A percentile compares a stretch with the other conserved stretches of the same genome.
Conservation (phyloP, 441 rosid species). For the Erysimum pusillum region DNA sequence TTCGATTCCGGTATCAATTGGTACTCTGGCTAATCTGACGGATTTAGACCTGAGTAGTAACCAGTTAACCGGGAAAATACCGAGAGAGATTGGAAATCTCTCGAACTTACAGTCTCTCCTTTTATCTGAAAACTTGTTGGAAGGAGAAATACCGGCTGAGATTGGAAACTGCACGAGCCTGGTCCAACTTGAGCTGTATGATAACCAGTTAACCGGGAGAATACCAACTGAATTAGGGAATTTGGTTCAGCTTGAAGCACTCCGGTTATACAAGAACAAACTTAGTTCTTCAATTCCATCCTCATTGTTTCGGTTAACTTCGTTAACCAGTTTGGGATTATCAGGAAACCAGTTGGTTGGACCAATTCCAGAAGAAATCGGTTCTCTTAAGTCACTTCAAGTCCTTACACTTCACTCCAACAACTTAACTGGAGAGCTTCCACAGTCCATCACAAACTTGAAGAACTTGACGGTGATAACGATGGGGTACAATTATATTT, state of each 20-base stretch:
- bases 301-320: slow-evolving; percentile 60
- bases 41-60: slow-evolving; percentile 63
- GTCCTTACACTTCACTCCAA: slow-evolving; percentile 75
- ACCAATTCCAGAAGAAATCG: slow-evolving; percentile 60
- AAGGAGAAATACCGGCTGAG: slow-evolving; percentile 72
- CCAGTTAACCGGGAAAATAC: slow-evolving; percentile 68
- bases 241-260: slow-evolving; percentile 54
- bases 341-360: slow-evolving; percentile 73
- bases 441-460: slow-evolving; percentile 68
- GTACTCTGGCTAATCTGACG: slow-evolving; percentile 60
- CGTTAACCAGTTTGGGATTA: slow-evolving; percentile 66
- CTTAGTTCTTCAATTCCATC: slow-evolving; percentile 73
- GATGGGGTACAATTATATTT: slow-evolving; percentile 63
- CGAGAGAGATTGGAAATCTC: slow-evolving; percentile 74
- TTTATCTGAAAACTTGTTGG: slow-evolving; percentile 58
- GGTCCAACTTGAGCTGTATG: slow-evolving; percentile 60
- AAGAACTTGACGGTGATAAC: slow-evolving; percentile 68
- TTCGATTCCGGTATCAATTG: slow-evolving; percentile 68
- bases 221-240: slow-evolving; percentile 80
- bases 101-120: slow-evolving; percentile 54
- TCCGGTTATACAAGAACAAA: slow-evolving; percentile 59
- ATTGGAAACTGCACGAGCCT: slow-evolving; percentile 70
- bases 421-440: slow-evolving; percentile 68
- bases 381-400: slow-evolving; percentile 61
- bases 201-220: slow-evolving; percentile 61